phyloP scores from a whole-genome alignment of 75 land plant species.

The Chamaecyparis obtusa region DNA sequence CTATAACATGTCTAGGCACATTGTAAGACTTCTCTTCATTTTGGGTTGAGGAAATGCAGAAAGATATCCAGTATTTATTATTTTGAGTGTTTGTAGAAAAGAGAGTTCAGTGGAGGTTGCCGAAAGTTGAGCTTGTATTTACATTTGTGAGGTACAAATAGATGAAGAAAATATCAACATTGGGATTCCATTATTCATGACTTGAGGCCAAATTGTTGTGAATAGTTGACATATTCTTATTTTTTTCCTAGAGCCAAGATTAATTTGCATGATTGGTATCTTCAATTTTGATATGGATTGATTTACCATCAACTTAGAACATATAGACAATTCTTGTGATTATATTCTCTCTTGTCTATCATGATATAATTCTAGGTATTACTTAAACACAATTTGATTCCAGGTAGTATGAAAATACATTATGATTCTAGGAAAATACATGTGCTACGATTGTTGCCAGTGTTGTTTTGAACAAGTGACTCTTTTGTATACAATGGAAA shows the following conservation, averaged over 20 bases:
- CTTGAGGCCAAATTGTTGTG: not conserved
- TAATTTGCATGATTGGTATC: not conserved
- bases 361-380: no score
- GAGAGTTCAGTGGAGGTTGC: not conserved
- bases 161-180: not conserved
- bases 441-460: slow-evolving; percentile 77
- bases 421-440: slow-evolving; percentile 63
- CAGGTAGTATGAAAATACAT: no score
- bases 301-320: not conserved
- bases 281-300: not conserved
- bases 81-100: not conserved
- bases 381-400: no score
- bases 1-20: no score
- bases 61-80: not conserved
- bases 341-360: no score
- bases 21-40: no score
- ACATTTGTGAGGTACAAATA: not conserved
- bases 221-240: not conserved
- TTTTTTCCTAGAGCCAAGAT: not conserved
- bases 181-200: not conserved
- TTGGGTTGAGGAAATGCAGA: no score
- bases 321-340: no score
- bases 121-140: not conserved
- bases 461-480: slow-evolving; percentile 49
- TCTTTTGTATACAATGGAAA: slow-evolving; percentile 87